Percentiles rank a stretch among this genome's conserved stretches.
These are phyloP conservation scores for Arabidopsis hybrid DNA, from an alignment of 441 rosid species.

Conservation along the genomic window DNA sequence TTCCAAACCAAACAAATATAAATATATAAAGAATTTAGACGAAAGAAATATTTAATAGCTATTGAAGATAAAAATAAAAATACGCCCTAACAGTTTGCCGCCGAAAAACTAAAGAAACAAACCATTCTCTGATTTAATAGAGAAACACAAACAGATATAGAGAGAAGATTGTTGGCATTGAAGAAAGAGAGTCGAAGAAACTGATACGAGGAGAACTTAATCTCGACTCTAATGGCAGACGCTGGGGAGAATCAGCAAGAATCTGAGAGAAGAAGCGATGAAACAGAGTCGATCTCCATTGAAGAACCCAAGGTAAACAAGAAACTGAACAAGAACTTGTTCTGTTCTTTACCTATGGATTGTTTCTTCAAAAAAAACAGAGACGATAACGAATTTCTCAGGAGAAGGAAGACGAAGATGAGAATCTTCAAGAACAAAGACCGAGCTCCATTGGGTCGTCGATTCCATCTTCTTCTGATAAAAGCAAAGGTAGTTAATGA, in stretches of 20 bases:
- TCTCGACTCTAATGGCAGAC: not conserved
- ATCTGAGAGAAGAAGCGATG: not conserved
- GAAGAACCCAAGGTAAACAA: constrained; percentile 8
- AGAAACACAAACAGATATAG: too few species aligned
- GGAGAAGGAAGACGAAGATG: not conserved
- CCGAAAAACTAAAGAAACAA: too few species aligned
- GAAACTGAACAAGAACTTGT: not conserved
- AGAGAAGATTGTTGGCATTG: not conserved
- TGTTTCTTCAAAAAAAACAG: not conserved
- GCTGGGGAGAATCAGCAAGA: not conserved
- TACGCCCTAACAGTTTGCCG: too few species aligned
- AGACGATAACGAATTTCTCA: constrained; percentile 18
- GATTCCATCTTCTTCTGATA: too few species aligned
- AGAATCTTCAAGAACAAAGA: too few species aligned
- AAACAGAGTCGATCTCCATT: constrained; percentile 11
- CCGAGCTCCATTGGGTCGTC: too few species aligned
- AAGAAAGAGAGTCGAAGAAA: not conserved
- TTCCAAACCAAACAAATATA: too few species aligned
- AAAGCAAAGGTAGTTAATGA: not conserved
- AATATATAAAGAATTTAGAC: too few species aligned
- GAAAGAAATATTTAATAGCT: too few species aligned
- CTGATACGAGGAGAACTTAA: not conserved
- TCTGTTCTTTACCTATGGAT: not conserved
- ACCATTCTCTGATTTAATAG: too few species aligned
- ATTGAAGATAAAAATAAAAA: too few species aligned